Conservation (phyloP, 208 protist genomes). For the Leishmania amazonensis region DNA sequence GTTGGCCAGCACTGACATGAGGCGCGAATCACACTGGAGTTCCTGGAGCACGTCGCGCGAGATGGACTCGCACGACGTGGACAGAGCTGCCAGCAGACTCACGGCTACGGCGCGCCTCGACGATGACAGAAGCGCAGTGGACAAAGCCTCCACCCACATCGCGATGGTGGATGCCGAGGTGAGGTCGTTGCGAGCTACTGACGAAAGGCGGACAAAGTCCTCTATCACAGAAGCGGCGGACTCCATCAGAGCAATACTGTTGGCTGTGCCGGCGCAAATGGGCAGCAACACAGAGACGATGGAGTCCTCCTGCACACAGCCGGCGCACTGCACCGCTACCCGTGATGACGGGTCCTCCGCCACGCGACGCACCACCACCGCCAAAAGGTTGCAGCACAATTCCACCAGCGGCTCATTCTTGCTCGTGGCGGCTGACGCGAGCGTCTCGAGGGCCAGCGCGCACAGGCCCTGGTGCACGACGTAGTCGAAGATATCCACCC, state of each 20-base stretch:
- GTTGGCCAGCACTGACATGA: conserved; percentile 22
- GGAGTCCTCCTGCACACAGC: conserved; percentile 34
- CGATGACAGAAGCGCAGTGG: conserved; percentile 27
- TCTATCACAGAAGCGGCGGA: conserved; percentile 52
- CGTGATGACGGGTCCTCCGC: conserved; percentile 35
- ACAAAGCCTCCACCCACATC: conserved; percentile 32
- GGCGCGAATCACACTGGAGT: conserved; percentile 15
- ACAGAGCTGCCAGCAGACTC: conserved; percentile 54
- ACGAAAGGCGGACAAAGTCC: conserved; percentile 45
- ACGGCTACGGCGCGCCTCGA: conserved; percentile 33
- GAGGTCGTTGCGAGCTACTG: conserved; percentile 43
- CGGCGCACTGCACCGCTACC: conserved; percentile 40
- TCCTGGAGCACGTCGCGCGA: conserved; percentile 13
- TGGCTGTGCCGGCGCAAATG: conserved; percentile 38
- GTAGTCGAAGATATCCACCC: conserved; percentile 37
- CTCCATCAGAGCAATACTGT: conserved; percentile 36
- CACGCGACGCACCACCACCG: conserved; percentile 49
- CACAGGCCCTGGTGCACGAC: conserved; percentile 46
- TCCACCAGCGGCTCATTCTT: conserved; percentile 44
- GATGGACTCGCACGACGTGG: conserved; percentile 36
- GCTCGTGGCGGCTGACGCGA: conserved; percentile 33
- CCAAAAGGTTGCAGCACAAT: conserved; percentile 38
- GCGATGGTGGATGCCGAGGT: conserved; percentile 35
- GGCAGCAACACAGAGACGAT: conserved; percentile 57
- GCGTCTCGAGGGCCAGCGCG: conserved; percentile 49